A percentile compares a stretch with the other conserved stretches of the same genome.
phyloP scores from a whole-genome alignment of 768 basidiomycete genomes.

The Auricularia sp. region DNA sequence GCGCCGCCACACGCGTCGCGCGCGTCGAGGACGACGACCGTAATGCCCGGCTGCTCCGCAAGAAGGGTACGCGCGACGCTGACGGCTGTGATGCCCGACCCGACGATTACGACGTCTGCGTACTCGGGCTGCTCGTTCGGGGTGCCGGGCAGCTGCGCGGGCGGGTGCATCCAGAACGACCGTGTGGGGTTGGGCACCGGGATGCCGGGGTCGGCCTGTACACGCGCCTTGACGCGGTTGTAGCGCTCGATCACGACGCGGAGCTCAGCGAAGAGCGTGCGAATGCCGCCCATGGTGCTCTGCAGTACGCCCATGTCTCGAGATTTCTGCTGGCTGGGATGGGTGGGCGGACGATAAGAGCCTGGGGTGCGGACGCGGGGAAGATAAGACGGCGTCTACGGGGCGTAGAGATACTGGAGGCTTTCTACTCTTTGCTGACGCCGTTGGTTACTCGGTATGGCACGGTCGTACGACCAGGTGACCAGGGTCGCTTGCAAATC shows the following conservation, averaged over 20 bases:
- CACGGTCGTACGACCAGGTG: no score
- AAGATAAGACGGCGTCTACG: no score
- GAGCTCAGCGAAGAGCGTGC: neutral
- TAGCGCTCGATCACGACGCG: conserved; percentile 7
- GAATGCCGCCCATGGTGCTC: neutral
- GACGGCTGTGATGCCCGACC: conserved; percentile 69
- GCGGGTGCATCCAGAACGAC: conserved; percentile 58
- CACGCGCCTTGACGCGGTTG: conserved; percentile 22
- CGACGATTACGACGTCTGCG: conserved; percentile 63
- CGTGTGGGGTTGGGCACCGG: conserved; percentile 44
- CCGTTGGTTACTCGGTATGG: no score
- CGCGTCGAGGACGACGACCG: conserved; percentile 72
- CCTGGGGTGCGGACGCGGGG: no score
- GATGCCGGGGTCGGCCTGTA: conserved; percentile 39
- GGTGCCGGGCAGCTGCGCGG: neutral
- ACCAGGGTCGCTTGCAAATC: no score
- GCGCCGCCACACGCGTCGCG: conserved; percentile 68
- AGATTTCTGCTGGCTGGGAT: no score
- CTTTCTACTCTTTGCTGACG: no score
- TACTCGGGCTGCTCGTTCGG: conserved; percentile 29
- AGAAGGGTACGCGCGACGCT: conserved; percentile 48
- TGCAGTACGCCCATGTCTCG: neutral
- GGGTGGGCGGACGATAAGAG: no score
- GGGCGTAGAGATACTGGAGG: no score
- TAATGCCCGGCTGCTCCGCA: conserved; percentile 20